Conservation (phyloP, 2,329 filamentous ascomycete species). For the Aspergillus felis region DNA sequence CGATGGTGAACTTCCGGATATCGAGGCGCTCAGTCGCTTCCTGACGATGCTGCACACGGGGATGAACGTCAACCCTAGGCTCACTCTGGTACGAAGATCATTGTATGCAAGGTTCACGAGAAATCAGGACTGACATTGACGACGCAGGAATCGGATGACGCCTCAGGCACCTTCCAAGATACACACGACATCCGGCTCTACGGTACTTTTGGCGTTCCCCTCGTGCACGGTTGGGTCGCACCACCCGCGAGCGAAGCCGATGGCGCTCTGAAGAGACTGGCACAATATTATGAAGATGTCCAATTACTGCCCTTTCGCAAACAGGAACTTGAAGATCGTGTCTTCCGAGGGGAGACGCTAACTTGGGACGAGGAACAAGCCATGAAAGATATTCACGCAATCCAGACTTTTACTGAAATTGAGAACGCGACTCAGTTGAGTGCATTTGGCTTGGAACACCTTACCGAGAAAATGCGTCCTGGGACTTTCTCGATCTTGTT, state of each 20-base stretch:
- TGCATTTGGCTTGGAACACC: conserved; percentile 69
- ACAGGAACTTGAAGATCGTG: conserved; percentile 80
- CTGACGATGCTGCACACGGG: conserved; percentile 86
- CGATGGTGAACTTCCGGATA: conserved; percentile 71
- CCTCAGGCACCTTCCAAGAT: conserved; percentile 75
- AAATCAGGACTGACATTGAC: conserved; percentile 36
- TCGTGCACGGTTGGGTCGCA: conserved; percentile 92
- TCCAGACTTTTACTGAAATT: conserved; percentile 72
- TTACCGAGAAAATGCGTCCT: conserved; percentile 65
- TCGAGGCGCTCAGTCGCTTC: conserved; percentile 83
- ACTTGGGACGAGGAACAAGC: conserved; percentile 69
- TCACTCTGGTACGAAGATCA: conserved; percentile 55
- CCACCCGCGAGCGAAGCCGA: conserved; percentile 61
- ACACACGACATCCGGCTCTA: conserved; percentile 90
- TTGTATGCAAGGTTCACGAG: background rate
- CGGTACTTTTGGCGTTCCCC: conserved; percentile 77
- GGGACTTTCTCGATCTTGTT: conserved; percentile 88
- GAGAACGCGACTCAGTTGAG: conserved; percentile 85
- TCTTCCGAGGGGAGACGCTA: conserved; percentile 58
- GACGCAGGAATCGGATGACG: conserved; percentile 27
- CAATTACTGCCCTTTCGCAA: conserved; percentile 85
- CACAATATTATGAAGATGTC: conserved; percentile 83
- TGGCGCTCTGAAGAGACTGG: conserved; percentile 67
- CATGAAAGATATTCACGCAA: conserved; percentile 77
- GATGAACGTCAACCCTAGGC: conserved; percentile 96